These are phyloP conservation scores for Marasmius oreades DNA, from an alignment of 1,284 basidiomycete genomes.

Conservation along the genomic window DNA sequence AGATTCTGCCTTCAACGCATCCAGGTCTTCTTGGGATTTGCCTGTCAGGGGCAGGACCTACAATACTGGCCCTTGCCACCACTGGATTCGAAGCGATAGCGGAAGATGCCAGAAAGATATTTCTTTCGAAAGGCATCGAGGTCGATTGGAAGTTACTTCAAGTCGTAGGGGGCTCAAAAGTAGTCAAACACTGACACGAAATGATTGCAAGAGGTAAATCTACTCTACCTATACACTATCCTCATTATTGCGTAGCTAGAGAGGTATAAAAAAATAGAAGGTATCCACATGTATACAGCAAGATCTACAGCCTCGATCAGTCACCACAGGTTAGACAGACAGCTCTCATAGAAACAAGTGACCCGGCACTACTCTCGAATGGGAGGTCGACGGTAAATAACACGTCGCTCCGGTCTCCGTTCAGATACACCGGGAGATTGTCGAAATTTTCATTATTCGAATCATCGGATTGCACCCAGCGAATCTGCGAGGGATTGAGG, in stretches of 20 bases:
- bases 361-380: conserved; percentile 61
- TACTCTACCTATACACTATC: neutral
- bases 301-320: conserved; percentile 26
- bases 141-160: conserved; percentile 81
- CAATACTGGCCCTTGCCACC: conserved; percentile 95
- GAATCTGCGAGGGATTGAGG: conserved; percentile 75
- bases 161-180: conserved; percentile 48
- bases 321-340: conserved; percentile 78
- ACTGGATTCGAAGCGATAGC: conserved; percentile 81
- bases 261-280: conserved; percentile 1
- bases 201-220: neutral
- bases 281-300: neutral
- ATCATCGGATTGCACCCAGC: conserved; percentile 77
- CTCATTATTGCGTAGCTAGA: conserved; percentile 1
- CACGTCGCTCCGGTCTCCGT: conserved; percentile 85
- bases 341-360: conserved; percentile 74
- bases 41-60: conserved; percentile 96
- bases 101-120: conserved; percentile 74
- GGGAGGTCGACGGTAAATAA: conserved; percentile 84
- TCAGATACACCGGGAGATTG: conserved; percentile 89
- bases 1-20: conserved; percentile 85
- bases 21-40: conserved; percentile 96
- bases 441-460: conserved; percentile 43
- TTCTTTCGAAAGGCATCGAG: conserved; percentile 67
- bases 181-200: neutral